These are phyloP conservation scores for Ceriops decandra DNA, from an alignment of 345 rosid genomes.

Conservation along the genomic window DNA sequence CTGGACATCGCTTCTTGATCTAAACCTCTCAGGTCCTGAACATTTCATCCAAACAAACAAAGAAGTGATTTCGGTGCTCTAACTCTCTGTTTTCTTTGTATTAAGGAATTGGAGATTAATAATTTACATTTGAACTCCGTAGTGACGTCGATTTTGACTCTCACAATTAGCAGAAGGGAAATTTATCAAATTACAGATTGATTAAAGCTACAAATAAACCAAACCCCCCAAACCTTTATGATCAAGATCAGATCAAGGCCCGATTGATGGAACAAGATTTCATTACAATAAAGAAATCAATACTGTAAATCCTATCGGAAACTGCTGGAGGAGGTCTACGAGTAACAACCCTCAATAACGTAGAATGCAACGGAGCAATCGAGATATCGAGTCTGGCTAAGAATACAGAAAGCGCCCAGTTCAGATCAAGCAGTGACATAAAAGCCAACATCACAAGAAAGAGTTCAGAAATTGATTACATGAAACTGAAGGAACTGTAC, in stretches of 20 bases:
- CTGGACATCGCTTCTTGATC: slow-evolving; percentile 60
- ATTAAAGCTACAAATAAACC: background rate
- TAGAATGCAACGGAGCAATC: background rate
- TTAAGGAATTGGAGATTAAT: background rate
- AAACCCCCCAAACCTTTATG: slow-evolving; percentile 1
- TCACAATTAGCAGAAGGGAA: slow-evolving; percentile 1
- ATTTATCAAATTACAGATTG: background rate
- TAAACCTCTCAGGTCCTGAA: slow-evolving; percentile 74
- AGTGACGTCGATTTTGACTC: background rate
- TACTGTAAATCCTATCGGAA: slow-evolving; percentile 16
- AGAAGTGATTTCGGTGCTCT: slow-evolving; percentile 1
- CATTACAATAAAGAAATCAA: slow-evolving; percentile 4
- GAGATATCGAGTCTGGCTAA: slow-evolving; percentile 8
- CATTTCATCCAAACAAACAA: slow-evolving; percentile 29
- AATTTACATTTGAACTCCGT: background rate
- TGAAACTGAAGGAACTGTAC: slow-evolving; percentile 10
- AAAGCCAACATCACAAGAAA: background rate
- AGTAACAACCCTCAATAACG: slow-evolving; percentile 10
- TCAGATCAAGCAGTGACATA: slow-evolving; percentile 38
- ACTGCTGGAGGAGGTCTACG: slow-evolving; percentile 19
- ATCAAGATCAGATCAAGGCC: slow-evolving; percentile 32
- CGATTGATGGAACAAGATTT: slow-evolving; percentile 32
- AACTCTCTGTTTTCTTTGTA: background rate
- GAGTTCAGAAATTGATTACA: slow-evolving; percentile 4
- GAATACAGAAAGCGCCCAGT: slow-evolving; percentile 27